Evolutionary conservation across 2,329 filamentous ascomycete species (phyloP), one percentile per base, ranked within the genome.

Genomic region (Fusarium nelsonii): DNA sequence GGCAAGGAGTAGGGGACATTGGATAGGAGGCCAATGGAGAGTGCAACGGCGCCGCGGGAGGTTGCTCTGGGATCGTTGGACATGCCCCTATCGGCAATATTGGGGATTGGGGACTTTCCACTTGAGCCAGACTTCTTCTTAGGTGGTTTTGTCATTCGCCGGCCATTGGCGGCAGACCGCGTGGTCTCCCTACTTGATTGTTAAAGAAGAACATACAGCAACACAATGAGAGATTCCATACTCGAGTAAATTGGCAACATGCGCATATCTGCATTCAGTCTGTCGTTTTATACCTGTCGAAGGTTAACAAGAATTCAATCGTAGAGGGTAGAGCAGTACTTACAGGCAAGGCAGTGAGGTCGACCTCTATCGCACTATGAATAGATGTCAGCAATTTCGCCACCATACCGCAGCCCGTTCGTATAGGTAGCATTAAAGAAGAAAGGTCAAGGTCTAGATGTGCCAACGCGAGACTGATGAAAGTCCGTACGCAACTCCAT

Each of bases 191-290:
- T 90, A 63, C 8, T 14, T 46, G 53, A 32, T 52, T 45, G 32
- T 65, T 45, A 74, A 63, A 63, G 67, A 32, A 73, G 34, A 20
- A 46, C 36, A 46, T 14, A 15, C 26, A 39, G 8, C 54, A 49
- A 33, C 34, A 34, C 12, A 30, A 33, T n/a, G 11, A 11, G 48
- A 41, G 26, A 45, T 45, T 23, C 82, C 88, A 79, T 81, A 92
- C 89, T 93, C 91, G 43, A 94, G 86, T 39, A 94, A 81, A 75
- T 93, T 92, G 45, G 92, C 92, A 32, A 93, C 90, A 50, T 88
- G 87, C 1, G 91, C 92, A 81, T 94, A 94, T 78, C 85, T 86
- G 80, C 92, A 95, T 69, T 88, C 84, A 0, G 91, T 92, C 76
- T 93, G 91, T 44, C 92, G 84, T 79, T 94, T 94, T 73, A 93